Evolutionary conservation across 306 rosid genomes (phyloP).

Genomic region (Cucumis hystrix): DNA sequence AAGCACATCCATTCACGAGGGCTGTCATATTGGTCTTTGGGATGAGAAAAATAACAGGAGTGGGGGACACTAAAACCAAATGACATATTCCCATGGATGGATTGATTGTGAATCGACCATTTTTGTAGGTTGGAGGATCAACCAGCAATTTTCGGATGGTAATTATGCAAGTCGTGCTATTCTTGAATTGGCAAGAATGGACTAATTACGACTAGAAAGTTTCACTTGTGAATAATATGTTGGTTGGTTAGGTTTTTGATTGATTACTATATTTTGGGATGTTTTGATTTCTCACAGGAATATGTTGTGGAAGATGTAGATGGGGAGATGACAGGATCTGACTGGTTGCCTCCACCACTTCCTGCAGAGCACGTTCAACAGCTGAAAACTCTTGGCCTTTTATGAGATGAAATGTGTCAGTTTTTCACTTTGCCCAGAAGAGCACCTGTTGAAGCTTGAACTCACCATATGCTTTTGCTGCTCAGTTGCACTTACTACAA

Average conservation of each 20-base stretch:
- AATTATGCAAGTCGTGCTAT: neutral
- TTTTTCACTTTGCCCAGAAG: slow-evolving; percentile 14
- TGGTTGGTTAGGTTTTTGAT: neutral
- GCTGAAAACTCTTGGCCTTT: slow-evolving; percentile 77
- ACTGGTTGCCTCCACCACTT: slow-evolving; percentile 82
- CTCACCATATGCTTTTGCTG: neutral
- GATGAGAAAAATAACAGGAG: neutral
- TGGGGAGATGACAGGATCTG: slow-evolving; percentile 80
- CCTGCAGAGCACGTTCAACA: slow-evolving; percentile 89
- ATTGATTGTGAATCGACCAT: neutral
- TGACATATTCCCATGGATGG: neutral
- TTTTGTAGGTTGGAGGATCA: no score
- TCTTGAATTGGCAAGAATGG: neutral
- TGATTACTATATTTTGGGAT: neutral
- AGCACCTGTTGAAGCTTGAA: slow-evolving; percentile 8
- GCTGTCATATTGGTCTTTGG: neutral
- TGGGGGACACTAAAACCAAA: neutral
- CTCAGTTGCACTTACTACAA: neutral
- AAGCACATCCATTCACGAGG: slow-evolving; percentile 1
- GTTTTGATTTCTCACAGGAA: slow-evolving; percentile 30
- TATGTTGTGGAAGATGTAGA: slow-evolving; percentile 95
- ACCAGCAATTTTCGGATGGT: no score
- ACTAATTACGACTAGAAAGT: neutral
- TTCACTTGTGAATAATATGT: neutral
- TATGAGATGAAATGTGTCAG: slow-evolving; percentile 26